These are phyloP conservation scores for Aspergillus olivimuriae DNA, from an alignment of 495 filamentous ascomycete species.

Conservation along the genomic window DNA sequence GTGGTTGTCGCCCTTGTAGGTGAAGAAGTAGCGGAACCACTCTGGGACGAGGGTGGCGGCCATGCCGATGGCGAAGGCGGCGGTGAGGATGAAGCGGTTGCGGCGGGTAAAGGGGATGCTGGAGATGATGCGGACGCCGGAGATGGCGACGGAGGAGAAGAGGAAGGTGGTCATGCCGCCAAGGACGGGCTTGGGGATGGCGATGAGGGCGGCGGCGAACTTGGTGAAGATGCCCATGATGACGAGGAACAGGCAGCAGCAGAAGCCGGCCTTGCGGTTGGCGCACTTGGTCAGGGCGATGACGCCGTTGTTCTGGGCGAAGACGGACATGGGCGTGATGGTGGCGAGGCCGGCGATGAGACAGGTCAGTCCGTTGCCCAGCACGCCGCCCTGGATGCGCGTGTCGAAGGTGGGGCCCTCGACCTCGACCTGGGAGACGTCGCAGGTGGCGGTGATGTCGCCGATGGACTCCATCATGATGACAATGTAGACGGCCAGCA, in stretches of 20 bases:
- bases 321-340: constrained; percentile 76
- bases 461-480: constrained; percentile 88
- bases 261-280: constrained; percentile 80
- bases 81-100: constrained; percentile 83
- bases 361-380: constrained; percentile 71
- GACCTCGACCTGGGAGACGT: constrained; percentile 80
- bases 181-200: constrained; percentile 74
- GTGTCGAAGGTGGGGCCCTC: constrained; percentile 77
- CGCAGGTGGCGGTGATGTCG: constrained; percentile 52
- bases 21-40: constrained; percentile 74
- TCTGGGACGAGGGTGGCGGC: constrained; percentile 75
- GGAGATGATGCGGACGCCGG: constrained; percentile 77
- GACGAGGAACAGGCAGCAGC: constrained; percentile 70
- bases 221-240: constrained; percentile 89
- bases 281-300: constrained; percentile 86
- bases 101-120: constrained; percentile 74
- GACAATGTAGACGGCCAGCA: constrained; percentile 83
- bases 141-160: constrained; percentile 77
- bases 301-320: constrained; percentile 89
- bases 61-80: constrained; percentile 68
- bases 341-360: constrained; percentile 76
- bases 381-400: constrained; percentile 82
- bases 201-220: constrained; percentile 80
- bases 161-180: constrained; percentile 95
- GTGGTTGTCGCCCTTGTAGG: constrained; percentile 62